These are phyloP conservation scores for Rhamnella rubrinervis DNA, from an alignment of 331 rosid genomes.

Conservation along the genomic window DNA sequence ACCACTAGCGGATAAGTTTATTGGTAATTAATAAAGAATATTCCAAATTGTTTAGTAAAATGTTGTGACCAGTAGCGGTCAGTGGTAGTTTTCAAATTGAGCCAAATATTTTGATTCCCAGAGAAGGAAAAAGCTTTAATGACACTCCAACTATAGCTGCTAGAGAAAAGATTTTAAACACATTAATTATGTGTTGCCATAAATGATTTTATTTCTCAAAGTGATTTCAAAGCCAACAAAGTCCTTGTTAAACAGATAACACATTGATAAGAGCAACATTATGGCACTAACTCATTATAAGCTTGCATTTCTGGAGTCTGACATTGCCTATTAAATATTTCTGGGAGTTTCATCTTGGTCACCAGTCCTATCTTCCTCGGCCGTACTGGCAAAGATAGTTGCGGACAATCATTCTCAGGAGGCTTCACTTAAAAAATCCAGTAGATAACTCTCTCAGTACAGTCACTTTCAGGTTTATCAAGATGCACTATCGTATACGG, in stretches of 20 bases:
- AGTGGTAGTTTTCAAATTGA: constrained; percentile 1
- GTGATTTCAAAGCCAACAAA: constrained; percentile 6
- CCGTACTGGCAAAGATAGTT: too few relatives aligned
- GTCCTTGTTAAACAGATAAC: constrained; percentile 7
- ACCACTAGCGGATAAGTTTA: too few relatives aligned
- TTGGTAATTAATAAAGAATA: too few relatives aligned
- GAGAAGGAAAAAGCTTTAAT: constrained; percentile 13
- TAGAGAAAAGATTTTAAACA: not conserved
- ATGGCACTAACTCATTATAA: constrained; percentile 10
- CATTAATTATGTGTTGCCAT: constrained; percentile 16
- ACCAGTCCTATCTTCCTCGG: too few relatives aligned
- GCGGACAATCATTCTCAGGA: too few relatives aligned
- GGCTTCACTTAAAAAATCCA: too few relatives aligned
- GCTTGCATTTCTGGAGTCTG: constrained; percentile 6
- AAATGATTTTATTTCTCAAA: constrained; percentile 11
- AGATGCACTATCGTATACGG: too few relatives aligned
- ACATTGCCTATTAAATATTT: not conserved
- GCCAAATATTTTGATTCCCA: constrained; percentile 9
- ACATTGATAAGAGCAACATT: constrained; percentile 15
- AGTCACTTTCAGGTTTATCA: too few relatives aligned
- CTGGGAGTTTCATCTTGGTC: constrained; percentile 1
- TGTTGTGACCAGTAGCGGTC: not conserved
- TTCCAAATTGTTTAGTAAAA: not conserved
- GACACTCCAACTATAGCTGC: constrained; percentile 12
- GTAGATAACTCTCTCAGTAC: too few relatives aligned